Evolutionary conservation across 2,329 filamentous ascomycete species (phyloP).

Genomic region (Clonostachys byssicola): DNA sequence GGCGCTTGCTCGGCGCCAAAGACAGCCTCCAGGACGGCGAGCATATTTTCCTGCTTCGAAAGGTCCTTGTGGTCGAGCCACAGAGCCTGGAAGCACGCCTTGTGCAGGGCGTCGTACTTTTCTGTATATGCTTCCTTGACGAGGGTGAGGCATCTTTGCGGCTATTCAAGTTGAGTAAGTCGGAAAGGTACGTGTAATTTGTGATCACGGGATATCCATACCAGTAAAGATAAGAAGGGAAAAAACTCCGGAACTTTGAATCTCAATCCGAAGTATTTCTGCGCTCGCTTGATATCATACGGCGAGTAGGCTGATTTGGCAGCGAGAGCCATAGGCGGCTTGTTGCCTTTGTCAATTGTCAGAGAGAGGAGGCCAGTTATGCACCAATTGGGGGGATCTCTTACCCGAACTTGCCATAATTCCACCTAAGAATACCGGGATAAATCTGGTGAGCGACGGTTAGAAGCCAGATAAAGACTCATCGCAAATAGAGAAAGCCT

Average conservation of each 20-base stretch:
- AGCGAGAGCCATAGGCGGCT: background rate
- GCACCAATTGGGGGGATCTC: background rate
- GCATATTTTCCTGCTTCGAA: background rate
- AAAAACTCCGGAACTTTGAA: background rate
- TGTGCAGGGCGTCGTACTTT: background rate
- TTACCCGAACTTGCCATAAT: background rate
- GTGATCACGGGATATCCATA: background rate
- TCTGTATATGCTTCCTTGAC: background rate
- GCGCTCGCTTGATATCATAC: background rate
- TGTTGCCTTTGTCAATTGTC: background rate
- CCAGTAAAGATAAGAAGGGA: background rate
- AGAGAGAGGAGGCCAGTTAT: too few relatives aligned
- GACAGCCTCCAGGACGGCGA: background rate
- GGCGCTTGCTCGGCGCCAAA: background rate
- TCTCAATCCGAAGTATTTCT: background rate
- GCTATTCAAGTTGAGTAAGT: background rate
- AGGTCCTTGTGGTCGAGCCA: background rate
- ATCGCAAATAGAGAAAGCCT: background rate
- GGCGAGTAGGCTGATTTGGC: background rate
- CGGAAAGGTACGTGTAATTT: background rate
- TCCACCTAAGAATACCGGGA: background rate
- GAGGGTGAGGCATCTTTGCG: background rate
- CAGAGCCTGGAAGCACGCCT: background rate
- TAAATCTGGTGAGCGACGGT: background rate
- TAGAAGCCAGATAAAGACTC: background rate